A percentile compares a stretch with the other conserved stretches of the same genome.
Evolutionary conservation across 257 asterid species (phyloP).

Genomic region (Nicotiana tomentosiformis): DNA sequence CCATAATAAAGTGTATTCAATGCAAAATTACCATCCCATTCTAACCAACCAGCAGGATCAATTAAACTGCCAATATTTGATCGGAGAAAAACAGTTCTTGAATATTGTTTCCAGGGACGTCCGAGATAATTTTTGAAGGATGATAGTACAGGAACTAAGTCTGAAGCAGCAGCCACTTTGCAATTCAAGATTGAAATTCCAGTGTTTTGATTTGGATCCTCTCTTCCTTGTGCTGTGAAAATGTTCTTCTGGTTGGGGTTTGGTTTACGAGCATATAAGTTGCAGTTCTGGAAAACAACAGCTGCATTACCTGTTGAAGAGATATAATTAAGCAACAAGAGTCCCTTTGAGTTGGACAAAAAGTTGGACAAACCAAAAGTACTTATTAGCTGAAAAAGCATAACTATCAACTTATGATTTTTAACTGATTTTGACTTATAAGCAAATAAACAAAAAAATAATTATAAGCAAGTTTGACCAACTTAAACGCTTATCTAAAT

Average conservation of each 20-base stretch:
- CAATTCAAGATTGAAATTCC: slow-evolving; percentile 75
- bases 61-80: slow-evolving; percentile 47
- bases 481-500: too few relatives aligned
- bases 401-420: not conserved
- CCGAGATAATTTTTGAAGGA: slow-evolving; percentile 57
- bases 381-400: not conserved
- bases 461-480: too few relatives aligned
- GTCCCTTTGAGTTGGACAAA: too few relatives aligned
- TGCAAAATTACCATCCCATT: slow-evolving; percentile 61
- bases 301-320: slow-evolving; percentile 39
- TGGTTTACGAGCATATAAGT: slow-evolving; percentile 77
- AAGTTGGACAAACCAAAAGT: not conserved
- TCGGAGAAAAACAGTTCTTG: slow-evolving; percentile 57
- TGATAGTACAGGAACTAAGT: slow-evolving; percentile 57
- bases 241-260: slow-evolving; percentile 52
- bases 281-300: slow-evolving; percentile 70
- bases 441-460: too few relatives aligned
- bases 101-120: slow-evolving; percentile 81
- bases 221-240: slow-evolving; percentile 93
- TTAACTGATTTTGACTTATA: not conserved
- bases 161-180: slow-evolving; percentile 78
- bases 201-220: slow-evolving; percentile 89
- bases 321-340: not conserved
- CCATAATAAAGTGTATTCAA: slow-evolving; percentile 59
- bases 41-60: slow-evolving; percentile 71